Evolutionary conservation across 208 protist genomes (phyloP).

Genomic region (Tetramitus jugosus): DNA sequence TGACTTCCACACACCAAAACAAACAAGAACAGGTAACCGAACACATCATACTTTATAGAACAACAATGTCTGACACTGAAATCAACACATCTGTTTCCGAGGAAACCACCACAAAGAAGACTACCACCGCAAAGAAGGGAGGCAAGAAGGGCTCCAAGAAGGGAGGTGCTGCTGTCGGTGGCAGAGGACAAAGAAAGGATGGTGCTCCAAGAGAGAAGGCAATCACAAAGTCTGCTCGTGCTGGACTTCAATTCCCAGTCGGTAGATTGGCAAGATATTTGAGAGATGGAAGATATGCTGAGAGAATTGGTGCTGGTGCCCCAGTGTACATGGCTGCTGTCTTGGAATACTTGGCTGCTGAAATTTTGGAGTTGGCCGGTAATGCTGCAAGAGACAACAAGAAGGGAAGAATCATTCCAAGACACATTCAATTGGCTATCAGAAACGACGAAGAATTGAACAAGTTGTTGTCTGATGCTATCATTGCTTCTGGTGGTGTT

Average conservation of each 20-base stretch:
- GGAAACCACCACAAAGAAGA: too few relatives aligned
- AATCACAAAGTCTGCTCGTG: slow-evolving; percentile 70
- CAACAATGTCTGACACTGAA: too few relatives aligned
- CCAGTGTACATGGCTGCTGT: slow-evolving; percentile 97
- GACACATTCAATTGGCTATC: slow-evolving; percentile 82
- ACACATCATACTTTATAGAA: too few relatives aligned
- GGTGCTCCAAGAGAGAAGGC: neutral
- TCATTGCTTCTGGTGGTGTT: slow-evolving; percentile 81
- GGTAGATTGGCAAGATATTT: slow-evolving; percentile 91
- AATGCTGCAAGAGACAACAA: slow-evolving; percentile 82
- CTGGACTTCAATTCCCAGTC: slow-evolving; percentile 97
- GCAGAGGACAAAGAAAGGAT: neutral
- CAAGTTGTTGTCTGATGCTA: slow-evolving; percentile 73
- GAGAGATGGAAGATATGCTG: slow-evolving; percentile 85
- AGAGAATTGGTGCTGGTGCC: slow-evolving; percentile 89
- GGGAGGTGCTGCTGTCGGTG: neutral
- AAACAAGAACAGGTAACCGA: too few relatives aligned
- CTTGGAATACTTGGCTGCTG: slow-evolving; percentile 90
- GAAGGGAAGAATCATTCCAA: slow-evolving; percentile 74
- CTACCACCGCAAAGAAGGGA: too few relatives aligned
- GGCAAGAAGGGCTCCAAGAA: neutral
- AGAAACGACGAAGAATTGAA: slow-evolving; percentile 87
- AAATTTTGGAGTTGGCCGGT: slow-evolving; percentile 85
- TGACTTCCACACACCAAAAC: too few relatives aligned
- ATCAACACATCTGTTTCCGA: too few relatives aligned